A percentile compares a stretch with the other conserved stretches of the same genome.
phyloP scores from a whole-genome alignment of 805 yeast species.

The Lipomyces lipofer region DNA sequence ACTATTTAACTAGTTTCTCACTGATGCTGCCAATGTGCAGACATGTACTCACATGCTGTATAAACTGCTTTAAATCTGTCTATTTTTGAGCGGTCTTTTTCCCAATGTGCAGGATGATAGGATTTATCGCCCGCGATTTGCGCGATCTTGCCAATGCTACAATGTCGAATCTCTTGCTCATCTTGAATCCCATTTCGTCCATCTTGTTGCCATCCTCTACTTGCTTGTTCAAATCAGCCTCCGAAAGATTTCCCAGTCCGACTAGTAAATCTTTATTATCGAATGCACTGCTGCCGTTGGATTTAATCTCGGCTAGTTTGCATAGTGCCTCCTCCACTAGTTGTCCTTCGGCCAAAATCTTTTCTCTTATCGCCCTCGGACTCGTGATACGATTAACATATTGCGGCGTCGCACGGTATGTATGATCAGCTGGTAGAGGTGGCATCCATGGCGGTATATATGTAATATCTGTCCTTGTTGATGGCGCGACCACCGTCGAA shows the following conservation, averaged over 20 bases:
- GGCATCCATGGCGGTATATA: conserved; percentile 81
- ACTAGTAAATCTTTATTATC: not conserved
- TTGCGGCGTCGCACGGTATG: conserved; percentile 75
- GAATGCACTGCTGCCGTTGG: not conserved
- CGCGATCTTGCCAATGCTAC: conserved; percentile 14
- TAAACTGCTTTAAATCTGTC: no score
- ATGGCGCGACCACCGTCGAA: conserved; percentile 25
- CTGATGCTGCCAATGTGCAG: no score
- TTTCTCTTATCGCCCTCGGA: conserved; percentile 67
- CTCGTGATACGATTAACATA: conserved; percentile 64
- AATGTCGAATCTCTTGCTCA: conserved; percentile 16
- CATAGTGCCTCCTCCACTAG: conserved; percentile 77
- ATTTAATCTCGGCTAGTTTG: conserved; percentile 45
- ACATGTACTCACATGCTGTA: no score
- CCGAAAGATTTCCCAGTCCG: not conserved
- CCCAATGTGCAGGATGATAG: conserved; percentile 21
- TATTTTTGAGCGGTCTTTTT: no score
- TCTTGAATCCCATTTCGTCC: not conserved
- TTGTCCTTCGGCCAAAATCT: conserved; percentile 76
- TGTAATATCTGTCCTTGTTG: conserved; percentile 37
- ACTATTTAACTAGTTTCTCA: no score
- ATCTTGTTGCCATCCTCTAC: conserved; percentile 7
- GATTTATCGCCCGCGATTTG: conserved; percentile 17
- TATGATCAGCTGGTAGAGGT: conserved; percentile 88
- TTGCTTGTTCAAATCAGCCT: not conserved